Conservation (phyloP, 1,284 basidiomycete species). For the Austroboletus rostrupii region DNA sequence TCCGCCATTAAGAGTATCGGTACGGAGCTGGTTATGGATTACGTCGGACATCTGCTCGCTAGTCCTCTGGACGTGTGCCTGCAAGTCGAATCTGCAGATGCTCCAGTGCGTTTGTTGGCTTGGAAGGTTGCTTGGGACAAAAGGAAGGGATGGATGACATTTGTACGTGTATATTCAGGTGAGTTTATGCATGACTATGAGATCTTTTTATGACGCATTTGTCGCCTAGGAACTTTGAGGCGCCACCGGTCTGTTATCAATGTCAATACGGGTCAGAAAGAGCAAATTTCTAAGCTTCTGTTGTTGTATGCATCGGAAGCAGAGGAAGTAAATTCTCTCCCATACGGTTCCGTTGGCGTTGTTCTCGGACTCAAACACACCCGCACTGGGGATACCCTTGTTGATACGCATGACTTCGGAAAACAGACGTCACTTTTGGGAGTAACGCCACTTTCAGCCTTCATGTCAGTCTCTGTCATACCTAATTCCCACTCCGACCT, state of each 20-base stretch:
- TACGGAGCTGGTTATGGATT: conserved; percentile 78
- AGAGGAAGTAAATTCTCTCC: conserved; percentile 78
- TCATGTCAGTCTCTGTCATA: conserved; percentile 77
- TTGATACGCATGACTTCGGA: conserved; percentile 41
- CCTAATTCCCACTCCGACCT: conserved; percentile 81
- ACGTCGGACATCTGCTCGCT: conserved; percentile 76
- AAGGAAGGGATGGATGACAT: conserved; percentile 86
- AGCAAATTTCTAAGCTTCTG: conserved; percentile 74
- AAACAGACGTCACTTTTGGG: conserved; percentile 51
- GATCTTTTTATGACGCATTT: conserved; percentile 3
- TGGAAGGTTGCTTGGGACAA: conserved; percentile 91
- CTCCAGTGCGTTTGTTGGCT: conserved; percentile 64
- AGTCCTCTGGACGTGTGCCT: conserved; percentile 66
- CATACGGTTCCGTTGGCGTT: conserved; percentile 83
- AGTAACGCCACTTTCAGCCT: conserved; percentile 70
- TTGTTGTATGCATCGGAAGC: conserved; percentile 76
- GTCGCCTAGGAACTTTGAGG: conserved; percentile 57
- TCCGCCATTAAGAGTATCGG: conserved; percentile 81
- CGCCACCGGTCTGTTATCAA: conserved; percentile 65
- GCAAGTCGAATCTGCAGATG: conserved; percentile 40
- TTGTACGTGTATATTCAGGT: conserved; percentile 87
- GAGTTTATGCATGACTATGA: conserved; percentile 14
- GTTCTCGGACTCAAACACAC: conserved; percentile 80
- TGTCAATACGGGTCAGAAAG: conserved; percentile 63
- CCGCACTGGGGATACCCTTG: conserved; percentile 84